Base-by-base conservation (phyloP, 2,329 filamentous ascomycete species). In the Cladophialophora yegresii region DNA sequence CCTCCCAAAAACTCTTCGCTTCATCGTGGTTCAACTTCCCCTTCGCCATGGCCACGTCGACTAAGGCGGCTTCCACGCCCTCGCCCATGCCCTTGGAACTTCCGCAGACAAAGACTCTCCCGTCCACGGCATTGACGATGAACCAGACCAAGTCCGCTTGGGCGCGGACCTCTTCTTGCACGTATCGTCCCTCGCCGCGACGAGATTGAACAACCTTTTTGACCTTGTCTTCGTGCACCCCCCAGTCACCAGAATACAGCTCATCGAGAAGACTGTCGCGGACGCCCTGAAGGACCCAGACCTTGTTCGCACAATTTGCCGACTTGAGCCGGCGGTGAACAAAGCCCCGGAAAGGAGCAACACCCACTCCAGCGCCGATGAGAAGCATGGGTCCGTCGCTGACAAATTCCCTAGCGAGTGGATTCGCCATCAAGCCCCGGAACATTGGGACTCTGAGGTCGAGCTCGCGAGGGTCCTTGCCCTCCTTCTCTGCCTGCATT, bases 61-160 rank as follows among this genome's bases (percentile, higher is more conserved):
- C 82, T 13, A 99, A 82, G 0, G 93, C 91, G 54, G 87, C 84
- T 75, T 98, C 90, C 2, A 99, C 95, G 51, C 95, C 95, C 77
- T 98, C 95, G 65, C 95, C 95, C 95, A 99, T 99, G 62, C 95
- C 95, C 80, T 91, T 92, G 73, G 88, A 92, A 78, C 90, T 96
- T 56, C 95, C 95, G 76, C 95, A 99, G 64, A 99, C 95, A 75
- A 99, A 99, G 58, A 98, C 88, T 58, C 95, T 88, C 0, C 95
- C 95, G 73, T 99, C 95, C n/a, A 98, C 83, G 1, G 92, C 88
- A 76, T 98, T 98, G 82, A 96, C 90, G 69, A 98, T 92, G 76
- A 92, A 96, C 95, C 95, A 99, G 16, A 98, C 93, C n/a, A 98
- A 84, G 74, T 98, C 95, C 1, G 93, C 91, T 76, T 98, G 95